Base-by-base conservation (phyloP, 805 yeast genomes). In the Zygosaccharomyces kombuchaensis region DNA sequence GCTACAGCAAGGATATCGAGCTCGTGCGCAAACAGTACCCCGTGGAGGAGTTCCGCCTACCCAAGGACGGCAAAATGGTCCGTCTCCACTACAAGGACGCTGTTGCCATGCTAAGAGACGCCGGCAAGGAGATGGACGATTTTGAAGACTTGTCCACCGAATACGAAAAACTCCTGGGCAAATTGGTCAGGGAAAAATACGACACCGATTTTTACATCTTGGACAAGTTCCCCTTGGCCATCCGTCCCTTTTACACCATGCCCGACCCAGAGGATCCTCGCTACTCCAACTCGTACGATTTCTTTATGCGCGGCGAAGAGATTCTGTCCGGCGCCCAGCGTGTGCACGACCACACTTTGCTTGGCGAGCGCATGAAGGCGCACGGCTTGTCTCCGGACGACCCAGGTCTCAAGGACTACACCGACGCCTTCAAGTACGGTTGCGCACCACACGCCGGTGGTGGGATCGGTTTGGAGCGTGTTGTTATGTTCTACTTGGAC, bases 391-490 rank as follows among this genome's bases (percentile, higher is more conserved):
- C 87, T 64, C 87, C 95, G 48, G 72, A 73, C 48, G 77, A 78
- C 49, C 86, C 87, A 27, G 99, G 98, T 54, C 72, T 91, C 58
- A 77, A 77, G 65, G 98, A 93, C 65, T 93, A 93, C 71, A 83
- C 87, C 48, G 91, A 91, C 53, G 95, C 96, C 13, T 93, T 93
- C 75, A 73, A 79, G 38, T 91, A 84, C 65, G 99, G 98, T 14
- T 91, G 97, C 76, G 84, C 96, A 53, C 99, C 99, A 40, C 99
- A 93, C 63, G 99, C 96, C 29, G 99, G 99, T 68, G 99, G 99
- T 74, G 99, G 99, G 71, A 93, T 93, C 66, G 99, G 99, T 63
- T 74, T 93, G 56, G 99, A 93, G 74, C 87, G 99, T 75, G 99
- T 93, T 29, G 88, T 93, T 53, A 93, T 93, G 99, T 93, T 93